Percentiles rank a stretch among this genome's conserved stretches.
Conservation (phyloP, 2,329 filamentous ascomycete species). For the Tolypocladium endophyticum region DNA sequence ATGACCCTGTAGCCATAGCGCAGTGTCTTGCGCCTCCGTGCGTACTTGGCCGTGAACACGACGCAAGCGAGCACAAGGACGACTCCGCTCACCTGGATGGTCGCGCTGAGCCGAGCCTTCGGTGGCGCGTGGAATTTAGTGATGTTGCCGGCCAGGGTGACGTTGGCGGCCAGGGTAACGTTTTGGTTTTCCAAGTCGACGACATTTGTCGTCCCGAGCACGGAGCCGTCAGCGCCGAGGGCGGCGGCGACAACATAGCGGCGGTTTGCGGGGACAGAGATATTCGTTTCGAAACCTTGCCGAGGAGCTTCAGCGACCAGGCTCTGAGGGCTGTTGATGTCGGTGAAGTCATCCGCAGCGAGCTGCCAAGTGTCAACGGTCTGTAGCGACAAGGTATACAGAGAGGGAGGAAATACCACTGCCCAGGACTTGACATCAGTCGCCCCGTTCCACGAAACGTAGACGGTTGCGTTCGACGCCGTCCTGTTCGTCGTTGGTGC, state of each 20-base stretch:
- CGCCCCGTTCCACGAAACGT: background rate
- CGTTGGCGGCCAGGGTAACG: background rate
- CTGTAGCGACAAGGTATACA: background rate
- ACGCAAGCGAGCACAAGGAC: background rate
- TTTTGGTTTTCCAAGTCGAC: background rate
- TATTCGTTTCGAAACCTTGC: background rate
- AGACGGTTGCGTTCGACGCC: background rate
- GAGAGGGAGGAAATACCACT: background rate
- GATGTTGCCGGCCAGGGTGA: background rate
- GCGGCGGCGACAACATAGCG: background rate
- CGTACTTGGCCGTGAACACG: constrained; percentile 6
- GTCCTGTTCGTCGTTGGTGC: background rate
- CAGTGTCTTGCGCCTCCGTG: background rate
- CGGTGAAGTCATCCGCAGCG: background rate
- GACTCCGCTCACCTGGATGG: background rate
- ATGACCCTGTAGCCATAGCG: background rate
- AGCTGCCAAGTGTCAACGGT: background rate
- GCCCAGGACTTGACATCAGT: background rate
- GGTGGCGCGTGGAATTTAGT: background rate
- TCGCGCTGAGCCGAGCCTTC: background rate
- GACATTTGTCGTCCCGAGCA: background rate
- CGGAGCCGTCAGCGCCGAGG: background rate
- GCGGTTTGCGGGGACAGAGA: background rate
- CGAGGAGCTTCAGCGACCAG: background rate
- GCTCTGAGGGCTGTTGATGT: background rate